Conservation (phyloP, 139 green algal species). For the Yamagishiella unicocca region DNA sequence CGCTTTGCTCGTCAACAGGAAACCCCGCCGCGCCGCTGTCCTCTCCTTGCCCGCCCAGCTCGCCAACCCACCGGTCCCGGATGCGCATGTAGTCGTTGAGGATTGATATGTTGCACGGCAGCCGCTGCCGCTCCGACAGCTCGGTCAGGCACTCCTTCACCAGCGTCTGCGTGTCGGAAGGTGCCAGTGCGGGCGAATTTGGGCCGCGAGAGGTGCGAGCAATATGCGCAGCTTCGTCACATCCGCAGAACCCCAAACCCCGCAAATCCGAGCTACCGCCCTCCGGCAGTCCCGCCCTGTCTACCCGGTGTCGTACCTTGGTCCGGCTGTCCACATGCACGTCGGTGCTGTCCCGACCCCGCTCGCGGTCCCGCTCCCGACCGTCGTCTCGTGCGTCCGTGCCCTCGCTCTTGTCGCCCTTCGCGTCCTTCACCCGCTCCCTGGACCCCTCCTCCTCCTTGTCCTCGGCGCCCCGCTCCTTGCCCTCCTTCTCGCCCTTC, state of each 20-base stretch:
- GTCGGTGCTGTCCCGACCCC: not conserved
- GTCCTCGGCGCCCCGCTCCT: not conserved
- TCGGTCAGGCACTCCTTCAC: constrained; percentile 11
- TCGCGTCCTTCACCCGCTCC: not conserved
- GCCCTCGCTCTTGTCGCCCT: not conserved
- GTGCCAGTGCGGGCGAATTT: not conserved
- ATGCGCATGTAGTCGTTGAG: constrained; percentile 50
- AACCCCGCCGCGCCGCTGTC: not conserved
- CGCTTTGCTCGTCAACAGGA: too few species aligned
- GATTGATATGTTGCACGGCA: constrained; percentile 53
- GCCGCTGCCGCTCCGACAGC: constrained; percentile 26
- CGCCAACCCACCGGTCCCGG: constrained; percentile 13
- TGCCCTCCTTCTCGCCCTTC: not conserved
- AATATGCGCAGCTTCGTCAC: too few species aligned
- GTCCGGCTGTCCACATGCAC: not conserved
- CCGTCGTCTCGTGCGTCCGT: not conserved
- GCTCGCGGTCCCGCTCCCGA: not conserved
- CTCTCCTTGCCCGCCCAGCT: not conserved
- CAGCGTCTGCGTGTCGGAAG: not conserved
- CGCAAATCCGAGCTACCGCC: not conserved
- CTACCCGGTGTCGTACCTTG: not conserved
- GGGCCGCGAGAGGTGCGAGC: too few species aligned
- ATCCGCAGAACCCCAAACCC: too few species aligned
- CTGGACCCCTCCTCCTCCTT: not conserved
- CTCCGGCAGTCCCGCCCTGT: too few species aligned